These are phyloP conservation scores for Scedosporium apiospermum DNA, from an alignment of 2,329 filamentous ascomycete genomes.

Conservation along the genomic window DNA sequence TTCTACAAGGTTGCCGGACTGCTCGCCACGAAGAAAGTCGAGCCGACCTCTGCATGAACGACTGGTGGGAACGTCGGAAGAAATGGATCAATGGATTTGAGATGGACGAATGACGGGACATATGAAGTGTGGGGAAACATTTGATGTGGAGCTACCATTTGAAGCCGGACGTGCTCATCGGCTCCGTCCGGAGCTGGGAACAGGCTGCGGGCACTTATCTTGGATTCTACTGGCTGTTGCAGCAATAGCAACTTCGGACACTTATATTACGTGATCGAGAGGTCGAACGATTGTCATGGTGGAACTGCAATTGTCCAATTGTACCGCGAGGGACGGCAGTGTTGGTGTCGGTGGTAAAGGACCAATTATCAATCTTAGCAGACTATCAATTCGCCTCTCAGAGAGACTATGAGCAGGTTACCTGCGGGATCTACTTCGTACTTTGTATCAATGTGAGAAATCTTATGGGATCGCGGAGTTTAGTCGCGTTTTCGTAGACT, in stretches of 20 bases:
- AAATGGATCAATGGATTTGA: not conserved
- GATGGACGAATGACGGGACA: not conserved
- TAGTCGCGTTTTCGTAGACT: too few species aligned
- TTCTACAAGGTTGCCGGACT: slow-evolving; percentile 63
- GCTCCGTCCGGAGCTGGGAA: not conserved
- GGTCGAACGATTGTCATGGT: not conserved
- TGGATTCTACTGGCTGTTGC: not conserved
- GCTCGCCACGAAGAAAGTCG: slow-evolving; percentile 10
- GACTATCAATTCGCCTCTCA: too few species aligned
- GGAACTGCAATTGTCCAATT: not conserved
- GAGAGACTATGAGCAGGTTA: too few species aligned
- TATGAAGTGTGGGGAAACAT: too few species aligned
- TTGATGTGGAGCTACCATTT: too few species aligned
- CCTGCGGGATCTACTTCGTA: too few species aligned
- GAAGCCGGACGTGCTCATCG: too few species aligned
- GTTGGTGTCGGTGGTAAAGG: too few species aligned
- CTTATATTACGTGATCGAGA: not conserved
- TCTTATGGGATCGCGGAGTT: too few species aligned
- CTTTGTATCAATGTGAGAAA: too few species aligned
- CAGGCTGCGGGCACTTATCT: not conserved
- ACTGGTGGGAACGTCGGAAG: not conserved
- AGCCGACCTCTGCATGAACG: not conserved
- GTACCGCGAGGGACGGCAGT: not conserved
- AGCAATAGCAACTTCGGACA: not conserved
- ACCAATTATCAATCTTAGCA: too few species aligned